Evolutionary conservation across 108 stramenopile species (phyloP), one percentile per base, ranked within the genome.

Genomic region (Aurantiochytrium sp.): DNA sequence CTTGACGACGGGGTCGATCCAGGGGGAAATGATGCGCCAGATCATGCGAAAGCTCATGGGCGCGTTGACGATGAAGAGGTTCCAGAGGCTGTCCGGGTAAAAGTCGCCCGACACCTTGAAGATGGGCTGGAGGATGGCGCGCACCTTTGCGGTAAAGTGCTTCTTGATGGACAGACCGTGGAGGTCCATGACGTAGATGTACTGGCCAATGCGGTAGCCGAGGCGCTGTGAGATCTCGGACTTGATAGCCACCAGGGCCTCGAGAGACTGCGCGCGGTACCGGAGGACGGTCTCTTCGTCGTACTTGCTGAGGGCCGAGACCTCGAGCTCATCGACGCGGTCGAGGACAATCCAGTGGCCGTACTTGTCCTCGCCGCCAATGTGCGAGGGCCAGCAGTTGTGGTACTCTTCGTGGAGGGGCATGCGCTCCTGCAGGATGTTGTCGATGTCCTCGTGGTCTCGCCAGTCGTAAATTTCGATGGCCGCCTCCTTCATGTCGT

Each of bases 1-100:
- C 68, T 55, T 73, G 36, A 87, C 89, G 34, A 88, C 85, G 24
- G 89, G 87, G 73, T 91, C 86, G 5, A 91, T 41, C 73, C 87
- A 88, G n/a, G 91, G 91, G 15, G 65, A 54, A 68, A 91, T 89
- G 22, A 90, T 65, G 21, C 68, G 37, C 89, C 89, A 91, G 22
- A 90, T 86, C 52, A 68, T 54, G 30, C 89, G 48, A 50, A 90
- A 90, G 45, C 69, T 55, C 30, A 88, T 59, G 22, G 91, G 91
- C 4, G 89, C 89, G 69, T 91, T 91, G 85, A 91, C 85, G 68
- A 91, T 36, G 55, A 91, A 87, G 19, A 90, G 32, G n/a, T 89
- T 90, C 81, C 53, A 52, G 21, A 90, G 27, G 4, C 37, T 68
- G 50, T 91, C 91, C 12, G 91, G 89, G 85, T 88, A 91, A 42